Conservation (phyloP, 2,329 filamentous ascomycete genomes). For the Cladophialophora yegresii region DNA sequence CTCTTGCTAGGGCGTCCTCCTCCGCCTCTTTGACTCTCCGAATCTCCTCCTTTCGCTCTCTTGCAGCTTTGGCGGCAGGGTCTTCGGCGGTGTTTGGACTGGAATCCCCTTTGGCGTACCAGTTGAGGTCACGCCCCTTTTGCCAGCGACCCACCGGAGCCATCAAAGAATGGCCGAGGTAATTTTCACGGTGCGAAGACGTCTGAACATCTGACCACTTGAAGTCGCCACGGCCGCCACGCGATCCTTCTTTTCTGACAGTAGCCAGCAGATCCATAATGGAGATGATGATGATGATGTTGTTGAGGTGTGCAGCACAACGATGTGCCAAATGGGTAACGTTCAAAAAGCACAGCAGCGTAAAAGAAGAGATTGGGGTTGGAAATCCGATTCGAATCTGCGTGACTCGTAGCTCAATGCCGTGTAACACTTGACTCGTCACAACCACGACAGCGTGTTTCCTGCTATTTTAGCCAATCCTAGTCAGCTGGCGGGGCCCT, state of each 20-base stretch:
- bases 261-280: constrained; percentile 90
- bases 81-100: constrained; percentile 58
- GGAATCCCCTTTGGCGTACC: constrained; percentile 65
- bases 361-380: constrained; percentile 11
- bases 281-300: background rate
- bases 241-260: constrained; percentile 78
- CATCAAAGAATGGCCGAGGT: constrained; percentile 87
- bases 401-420: constrained; percentile 10
- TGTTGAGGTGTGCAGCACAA: background rate
- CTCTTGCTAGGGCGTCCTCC: constrained; percentile 82
- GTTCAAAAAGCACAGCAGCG: background rate
- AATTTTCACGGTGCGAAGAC: constrained; percentile 84
- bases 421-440: constrained; percentile 23
- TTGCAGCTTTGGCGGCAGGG: constrained; percentile 59
- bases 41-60: constrained; percentile 74
- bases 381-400: constrained; percentile 2
- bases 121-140: constrained; percentile 68
- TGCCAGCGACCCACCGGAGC: constrained; percentile 93
- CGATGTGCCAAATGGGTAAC: background rate
- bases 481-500: background rate
- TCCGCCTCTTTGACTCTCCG: constrained; percentile 84
- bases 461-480: constrained; percentile 11
- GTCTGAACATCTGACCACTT: constrained; percentile 92
- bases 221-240: constrained; percentile 88
- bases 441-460: background rate